Evolutionary conservation across 257 asterid genomes (phyloP).

Genomic region (Pogostemon cablin): DNA sequence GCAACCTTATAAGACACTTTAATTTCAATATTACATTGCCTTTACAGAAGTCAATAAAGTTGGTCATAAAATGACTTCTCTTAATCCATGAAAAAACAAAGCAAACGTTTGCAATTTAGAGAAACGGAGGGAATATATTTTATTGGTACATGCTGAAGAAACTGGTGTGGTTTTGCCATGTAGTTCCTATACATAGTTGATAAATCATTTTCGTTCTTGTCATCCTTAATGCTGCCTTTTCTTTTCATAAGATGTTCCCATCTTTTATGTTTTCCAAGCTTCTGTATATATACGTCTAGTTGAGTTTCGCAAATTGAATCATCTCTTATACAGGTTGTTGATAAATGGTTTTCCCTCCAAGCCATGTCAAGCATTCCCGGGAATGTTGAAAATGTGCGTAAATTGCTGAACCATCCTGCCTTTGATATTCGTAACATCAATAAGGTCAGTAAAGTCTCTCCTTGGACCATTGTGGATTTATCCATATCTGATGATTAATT

Average conservation of each 20-base stretch:
- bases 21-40: no score
- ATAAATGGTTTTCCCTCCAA: constrained; percentile 80
- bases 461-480: neutral
- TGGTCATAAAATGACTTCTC: no score
- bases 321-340: constrained; percentile 56
- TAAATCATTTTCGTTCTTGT: neutral
- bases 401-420: constrained; percentile 70
- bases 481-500: neutral
- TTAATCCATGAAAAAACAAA: no score
- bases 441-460: constrained; percentile 50
- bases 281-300: neutral
- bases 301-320: neutral
- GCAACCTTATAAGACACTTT: no score
- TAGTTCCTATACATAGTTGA: neutral
- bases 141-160: no score
- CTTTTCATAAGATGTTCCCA: neutral
- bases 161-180: neutral
- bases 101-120: no score
- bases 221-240: neutral
- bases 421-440: constrained; percentile 83
- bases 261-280: neutral
- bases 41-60: no score
- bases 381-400: constrained; percentile 73
- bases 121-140: no score
- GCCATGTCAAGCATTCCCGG: constrained; percentile 69